Evolutionary conservation across 1,139 yeast species (phyloP).

Genomic region (Saccharomyces uvarum): DNA sequence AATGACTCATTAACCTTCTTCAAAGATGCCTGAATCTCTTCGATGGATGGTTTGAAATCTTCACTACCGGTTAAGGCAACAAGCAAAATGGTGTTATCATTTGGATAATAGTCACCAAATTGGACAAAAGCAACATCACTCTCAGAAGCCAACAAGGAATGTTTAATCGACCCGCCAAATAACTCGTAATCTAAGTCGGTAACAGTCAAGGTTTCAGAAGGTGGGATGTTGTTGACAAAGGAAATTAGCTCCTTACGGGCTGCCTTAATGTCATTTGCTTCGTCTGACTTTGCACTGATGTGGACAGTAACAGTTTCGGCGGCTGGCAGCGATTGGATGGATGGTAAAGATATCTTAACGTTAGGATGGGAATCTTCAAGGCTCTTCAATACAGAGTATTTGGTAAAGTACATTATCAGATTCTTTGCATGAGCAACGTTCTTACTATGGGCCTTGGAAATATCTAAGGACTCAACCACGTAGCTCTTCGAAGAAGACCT

Average conservation of each 20-base stretch:
- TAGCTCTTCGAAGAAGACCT: conserved; percentile 46
- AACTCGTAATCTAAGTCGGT: conserved; percentile 68
- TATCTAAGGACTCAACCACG: conserved; percentile 64
- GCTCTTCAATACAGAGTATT: conserved; percentile 42
- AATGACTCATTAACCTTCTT: conserved; percentile 44
- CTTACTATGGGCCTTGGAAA: conserved; percentile 83
- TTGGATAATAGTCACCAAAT: conserved; percentile 37
- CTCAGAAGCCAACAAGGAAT: conserved; percentile 41
- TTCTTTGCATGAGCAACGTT: conserved; percentile 67
- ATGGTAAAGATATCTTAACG: conserved; percentile 53
- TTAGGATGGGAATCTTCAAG: conserved; percentile 32
- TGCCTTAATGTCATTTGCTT: conserved; percentile 38
- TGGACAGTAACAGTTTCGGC: conserved; percentile 37
- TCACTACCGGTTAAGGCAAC: conserved; percentile 44
- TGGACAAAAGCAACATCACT: conserved; percentile 52
- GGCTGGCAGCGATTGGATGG: conserved; percentile 33
- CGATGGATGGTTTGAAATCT: conserved; percentile 46
- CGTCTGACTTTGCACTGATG: conserved; percentile 38
- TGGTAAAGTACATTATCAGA: conserved; percentile 57
- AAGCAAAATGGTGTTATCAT: conserved; percentile 37
- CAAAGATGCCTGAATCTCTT: conserved; percentile 42
- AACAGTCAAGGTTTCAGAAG: conserved; percentile 52
- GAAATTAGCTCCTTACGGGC: conserved; percentile 66
- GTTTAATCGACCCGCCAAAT: conserved; percentile 40
- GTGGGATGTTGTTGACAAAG: conserved; percentile 65